Conservation (phyloP, 306 rosid species). For the Dalbergia cochinchinensis region DNA sequence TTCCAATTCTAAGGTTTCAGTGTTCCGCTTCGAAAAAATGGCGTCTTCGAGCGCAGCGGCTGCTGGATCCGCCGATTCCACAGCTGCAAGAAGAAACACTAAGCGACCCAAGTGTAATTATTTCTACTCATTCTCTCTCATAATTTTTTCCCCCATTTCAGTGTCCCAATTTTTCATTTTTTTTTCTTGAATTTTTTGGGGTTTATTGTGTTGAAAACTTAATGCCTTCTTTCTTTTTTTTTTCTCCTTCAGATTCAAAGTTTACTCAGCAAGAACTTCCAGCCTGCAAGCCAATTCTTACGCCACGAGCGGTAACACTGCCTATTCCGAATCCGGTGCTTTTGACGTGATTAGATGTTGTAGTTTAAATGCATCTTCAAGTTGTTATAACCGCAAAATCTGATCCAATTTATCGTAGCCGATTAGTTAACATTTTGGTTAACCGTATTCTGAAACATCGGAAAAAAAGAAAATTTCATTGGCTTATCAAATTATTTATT, state of each 20-base stretch:
- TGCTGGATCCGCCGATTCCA: conserved; percentile 81
- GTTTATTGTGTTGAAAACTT: neutral
- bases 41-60: conserved; percentile 76
- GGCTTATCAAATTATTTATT: neutral
- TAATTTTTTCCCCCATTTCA: conserved; percentile 10
- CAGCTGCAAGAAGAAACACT: conserved; percentile 74
- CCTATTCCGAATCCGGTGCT: conserved; percentile 20
- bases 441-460: too few relatives aligned
- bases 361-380: neutral
- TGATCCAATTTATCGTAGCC: too few relatives aligned
- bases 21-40: conserved; percentile 38
- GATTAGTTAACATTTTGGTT: too few relatives aligned
- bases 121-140: conserved; percentile 12
- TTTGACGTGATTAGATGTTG: neutral
- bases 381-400: neutral
- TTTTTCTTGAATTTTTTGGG: neutral
- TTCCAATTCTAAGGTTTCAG: neutral
- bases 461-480: too few relatives aligned
- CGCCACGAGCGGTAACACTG: conserved; percentile 81
- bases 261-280: conserved; percentile 98
- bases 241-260: conserved; percentile 90
- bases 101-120: conserved; percentile 92
- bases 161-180: neutral
- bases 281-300: conserved; percentile 95
- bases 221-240: neutral